These are phyloP conservation scores for Erysimum cheiranthoides DNA, from an alignment of 345 rosid genomes.

Conservation along the genomic window DNA sequence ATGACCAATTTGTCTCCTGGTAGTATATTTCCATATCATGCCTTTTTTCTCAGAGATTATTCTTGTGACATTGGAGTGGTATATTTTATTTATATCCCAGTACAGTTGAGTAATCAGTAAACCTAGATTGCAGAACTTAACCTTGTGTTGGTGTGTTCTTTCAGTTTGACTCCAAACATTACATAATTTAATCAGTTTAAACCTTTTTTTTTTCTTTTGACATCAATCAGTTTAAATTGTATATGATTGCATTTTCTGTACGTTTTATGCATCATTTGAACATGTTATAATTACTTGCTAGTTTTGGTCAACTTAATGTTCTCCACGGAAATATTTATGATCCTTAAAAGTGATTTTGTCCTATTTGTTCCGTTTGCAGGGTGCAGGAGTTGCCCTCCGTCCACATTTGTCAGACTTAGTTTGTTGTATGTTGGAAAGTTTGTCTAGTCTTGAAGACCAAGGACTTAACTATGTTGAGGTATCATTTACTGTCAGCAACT, in stretches of 20 bases:
- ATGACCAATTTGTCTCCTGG: conserved; percentile 21
- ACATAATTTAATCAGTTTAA: conserved; percentile 1
- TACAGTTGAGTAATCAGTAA: conserved; percentile 9
- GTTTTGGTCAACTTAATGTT: conserved; percentile 24
- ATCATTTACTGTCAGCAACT: conserved; percentile 30
- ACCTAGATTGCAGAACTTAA: conserved; percentile 14
- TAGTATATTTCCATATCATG: conserved; percentile 19
- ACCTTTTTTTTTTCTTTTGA: not conserved
- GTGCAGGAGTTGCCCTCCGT: conserved; percentile 91
- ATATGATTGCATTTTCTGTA: conserved; percentile 19
- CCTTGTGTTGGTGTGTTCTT: conserved; percentile 12
- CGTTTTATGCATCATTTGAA: not conserved
- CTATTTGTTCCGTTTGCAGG: conserved; percentile 52
- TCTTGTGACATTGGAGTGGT: not conserved
- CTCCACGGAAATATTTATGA: not conserved
- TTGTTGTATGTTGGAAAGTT: conserved; percentile 98
- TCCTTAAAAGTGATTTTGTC: conserved; percentile 13
- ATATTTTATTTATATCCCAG: not conserved
- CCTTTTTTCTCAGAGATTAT: conserved; percentile 12
- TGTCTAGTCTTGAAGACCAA: conserved; percentile 98
- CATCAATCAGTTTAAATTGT: conserved; percentile 1
- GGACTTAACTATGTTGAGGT: conserved; percentile 98
- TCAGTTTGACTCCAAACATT: conserved; percentile 23
- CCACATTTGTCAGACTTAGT: conserved; percentile 89
- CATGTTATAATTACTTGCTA: not conserved